Conservation (phyloP, 495 filamentous ascomycete genomes). For the Neurospora africana region DNA sequence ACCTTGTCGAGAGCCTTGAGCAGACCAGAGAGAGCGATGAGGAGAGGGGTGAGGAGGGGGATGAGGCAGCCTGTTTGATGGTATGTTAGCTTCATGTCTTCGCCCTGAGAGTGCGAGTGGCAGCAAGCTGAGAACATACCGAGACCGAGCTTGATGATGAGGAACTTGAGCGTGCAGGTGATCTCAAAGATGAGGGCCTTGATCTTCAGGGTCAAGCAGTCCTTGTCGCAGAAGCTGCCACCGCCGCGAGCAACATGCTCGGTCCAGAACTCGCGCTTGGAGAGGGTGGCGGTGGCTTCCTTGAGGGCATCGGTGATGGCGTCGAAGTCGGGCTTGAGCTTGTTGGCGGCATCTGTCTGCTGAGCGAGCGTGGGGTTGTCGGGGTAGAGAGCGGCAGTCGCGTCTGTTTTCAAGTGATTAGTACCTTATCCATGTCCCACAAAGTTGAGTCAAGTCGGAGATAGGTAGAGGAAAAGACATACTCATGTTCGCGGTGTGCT, state of each 20-base stretch:
- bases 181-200: slow-evolving; percentile 27
- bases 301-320: slow-evolving; percentile 22
- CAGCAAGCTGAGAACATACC: slow-evolving; percentile 16
- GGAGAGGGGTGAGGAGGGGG: slow-evolving; percentile 21
- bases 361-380: slow-evolving; percentile 15
- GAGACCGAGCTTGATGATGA: slow-evolving; percentile 29
- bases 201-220: slow-evolving; percentile 16
- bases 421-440: not conserved
- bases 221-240: slow-evolving; percentile 2
- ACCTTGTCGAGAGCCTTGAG: slow-evolving; percentile 26
- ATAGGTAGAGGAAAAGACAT: slow-evolving; percentile 3
- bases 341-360: slow-evolving; percentile 15
- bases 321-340: slow-evolving; percentile 24
- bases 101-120: not conserved
- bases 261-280: slow-evolving; percentile 20
- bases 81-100: not conserved
- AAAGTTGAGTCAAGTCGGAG: not conserved
- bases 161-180: slow-evolving; percentile 24
- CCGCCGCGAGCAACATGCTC: slow-evolving; percentile 4
- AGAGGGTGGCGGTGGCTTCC: slow-evolving; percentile 14
- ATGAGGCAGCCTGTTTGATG: slow-evolving; percentile 22
- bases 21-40: slow-evolving; percentile 22
- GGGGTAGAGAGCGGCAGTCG: slow-evolving; percentile 16
- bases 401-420: slow-evolving; percentile 9
- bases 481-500: slow-evolving; percentile 29